Conservation (phyloP, 805 yeast genomes). For the Vanderwaltozyma tropicalis region DNA sequence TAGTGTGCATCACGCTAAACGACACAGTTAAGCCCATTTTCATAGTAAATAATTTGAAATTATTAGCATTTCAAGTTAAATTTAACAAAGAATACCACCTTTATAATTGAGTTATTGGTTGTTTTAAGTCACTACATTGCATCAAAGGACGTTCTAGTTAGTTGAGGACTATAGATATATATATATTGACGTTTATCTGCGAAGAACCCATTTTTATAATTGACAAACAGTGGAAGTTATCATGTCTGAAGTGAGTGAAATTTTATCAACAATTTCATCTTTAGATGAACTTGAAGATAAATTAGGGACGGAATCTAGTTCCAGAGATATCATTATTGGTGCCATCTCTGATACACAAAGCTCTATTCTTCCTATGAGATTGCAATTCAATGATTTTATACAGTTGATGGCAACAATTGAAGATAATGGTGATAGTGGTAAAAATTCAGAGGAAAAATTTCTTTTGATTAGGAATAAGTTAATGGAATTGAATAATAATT, state of each 20-base stretch:
- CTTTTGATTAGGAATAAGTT: conserved; percentile 11
- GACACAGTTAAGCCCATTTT: no score
- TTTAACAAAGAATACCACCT: no score
- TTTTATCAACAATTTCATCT: not conserved
- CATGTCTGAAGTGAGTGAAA: not conserved
- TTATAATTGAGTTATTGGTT: no score
- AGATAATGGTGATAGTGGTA: conserved; percentile 1
- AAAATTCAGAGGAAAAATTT: conserved; percentile 15
- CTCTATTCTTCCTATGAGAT: conserved; percentile 9
- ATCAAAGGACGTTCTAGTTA: no score
- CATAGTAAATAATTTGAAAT: no score
- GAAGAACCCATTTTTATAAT: no score
- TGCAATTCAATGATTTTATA: conserved; percentile 21
- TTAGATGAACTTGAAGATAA: conserved; percentile 12
- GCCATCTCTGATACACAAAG: conserved; percentile 5
- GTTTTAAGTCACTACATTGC: no score
- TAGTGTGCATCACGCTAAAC: no score
- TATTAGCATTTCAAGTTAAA: no score
- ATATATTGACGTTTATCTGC: no score
- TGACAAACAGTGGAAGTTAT: not conserved
- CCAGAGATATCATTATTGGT: conserved; percentile 6
- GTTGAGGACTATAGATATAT: no score
- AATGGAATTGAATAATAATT: conserved; percentile 12
- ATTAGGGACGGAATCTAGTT: conserved; percentile 7
- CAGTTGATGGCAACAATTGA: conserved; percentile 18